A percentile compares a stretch with the other conserved stretches of the same genome.
Conservation (phyloP, 805 yeast genomes). For the Ogataea pilisensis region DNA sequence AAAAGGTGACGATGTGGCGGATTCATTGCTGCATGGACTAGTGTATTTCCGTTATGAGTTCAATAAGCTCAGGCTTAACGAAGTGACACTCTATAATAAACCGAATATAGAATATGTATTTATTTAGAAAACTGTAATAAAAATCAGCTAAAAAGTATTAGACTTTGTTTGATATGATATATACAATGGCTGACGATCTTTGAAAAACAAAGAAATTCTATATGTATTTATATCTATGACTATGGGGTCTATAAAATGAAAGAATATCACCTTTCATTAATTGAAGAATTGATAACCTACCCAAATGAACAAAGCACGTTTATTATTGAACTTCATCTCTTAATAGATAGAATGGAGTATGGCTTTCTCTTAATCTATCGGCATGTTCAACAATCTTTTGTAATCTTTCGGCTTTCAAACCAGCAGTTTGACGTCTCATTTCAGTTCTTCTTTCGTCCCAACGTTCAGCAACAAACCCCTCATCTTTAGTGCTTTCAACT, state of each 20-base stretch:
- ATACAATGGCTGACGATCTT: no score
- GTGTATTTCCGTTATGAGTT: conserved; percentile 44
- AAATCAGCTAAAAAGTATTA: no score
- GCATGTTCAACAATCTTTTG: conserved; percentile 28
- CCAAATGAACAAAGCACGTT: no score
- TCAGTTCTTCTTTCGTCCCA: conserved; percentile 28
- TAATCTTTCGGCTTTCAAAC: conserved; percentile 27
- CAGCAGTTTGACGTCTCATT: conserved; percentile 23
- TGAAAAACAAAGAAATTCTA: no score
- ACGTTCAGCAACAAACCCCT: conserved; percentile 30
- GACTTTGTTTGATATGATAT: no score
- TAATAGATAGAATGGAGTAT: conserved; percentile 23
- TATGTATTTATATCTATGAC: no score
- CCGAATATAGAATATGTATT: no score
- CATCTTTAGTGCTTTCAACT: conserved; percentile 32
- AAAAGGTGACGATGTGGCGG: conserved; percentile 66
- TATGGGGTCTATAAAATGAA: no score
- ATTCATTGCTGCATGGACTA: conserved; percentile 58
- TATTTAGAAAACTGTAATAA: no score
- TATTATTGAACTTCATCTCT: conserved; percentile 13
- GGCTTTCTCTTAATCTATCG: conserved; percentile 18
- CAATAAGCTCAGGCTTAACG: conserved; percentile 20
- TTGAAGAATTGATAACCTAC: no score
- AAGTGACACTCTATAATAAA: no score
- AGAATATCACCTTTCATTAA: no score